phyloP scores from a whole-genome alignment of 2,329 filamentous ascomycete species.

The Calonectria naviculata region DNA sequence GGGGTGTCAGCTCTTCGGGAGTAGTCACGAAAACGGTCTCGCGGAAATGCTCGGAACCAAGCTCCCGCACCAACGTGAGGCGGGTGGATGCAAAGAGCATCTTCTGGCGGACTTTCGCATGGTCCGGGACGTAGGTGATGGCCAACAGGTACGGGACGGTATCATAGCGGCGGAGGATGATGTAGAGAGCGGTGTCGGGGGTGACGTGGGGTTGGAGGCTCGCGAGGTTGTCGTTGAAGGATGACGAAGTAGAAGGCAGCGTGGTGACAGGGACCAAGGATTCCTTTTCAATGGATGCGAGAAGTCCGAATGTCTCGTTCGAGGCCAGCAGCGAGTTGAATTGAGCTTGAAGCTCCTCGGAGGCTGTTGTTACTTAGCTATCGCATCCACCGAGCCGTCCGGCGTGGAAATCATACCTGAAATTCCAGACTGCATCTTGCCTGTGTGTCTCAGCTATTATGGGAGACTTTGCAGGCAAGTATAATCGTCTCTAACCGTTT shows the following conservation, averaged over 20 bases:
- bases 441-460: background rate
- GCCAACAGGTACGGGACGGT: slow-evolving; percentile 70
- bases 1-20: slow-evolving; percentile 73
- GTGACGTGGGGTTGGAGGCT: slow-evolving; percentile 73
- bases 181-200: slow-evolving; percentile 76
- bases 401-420: slow-evolving; percentile 63
- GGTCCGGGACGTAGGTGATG: slow-evolving; percentile 83
- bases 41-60: slow-evolving; percentile 82
- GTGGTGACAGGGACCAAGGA: slow-evolving; percentile 69
- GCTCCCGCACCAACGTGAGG: slow-evolving; percentile 78
- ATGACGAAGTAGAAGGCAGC: slow-evolving; percentile 63
- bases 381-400: background rate
- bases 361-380: slow-evolving; percentile 62
- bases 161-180: slow-evolving; percentile 77
- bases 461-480: background rate
- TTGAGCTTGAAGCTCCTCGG: slow-evolving; percentile 78
- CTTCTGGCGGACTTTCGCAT: slow-evolving; percentile 84
- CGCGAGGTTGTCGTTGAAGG: slow-evolving; percentile 73
- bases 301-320: slow-evolving; percentile 72
- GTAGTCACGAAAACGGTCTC: slow-evolving; percentile 81
- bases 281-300: slow-evolving; percentile 78
- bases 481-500: background rate
- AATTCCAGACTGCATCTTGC: slow-evolving; percentile 81
- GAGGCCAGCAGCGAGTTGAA: slow-evolving; percentile 77
- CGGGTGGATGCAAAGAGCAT: slow-evolving; percentile 87